Base-by-base conservation (phyloP, 495 filamentous ascomycete species). In the Penicillium turbatum region DNA sequence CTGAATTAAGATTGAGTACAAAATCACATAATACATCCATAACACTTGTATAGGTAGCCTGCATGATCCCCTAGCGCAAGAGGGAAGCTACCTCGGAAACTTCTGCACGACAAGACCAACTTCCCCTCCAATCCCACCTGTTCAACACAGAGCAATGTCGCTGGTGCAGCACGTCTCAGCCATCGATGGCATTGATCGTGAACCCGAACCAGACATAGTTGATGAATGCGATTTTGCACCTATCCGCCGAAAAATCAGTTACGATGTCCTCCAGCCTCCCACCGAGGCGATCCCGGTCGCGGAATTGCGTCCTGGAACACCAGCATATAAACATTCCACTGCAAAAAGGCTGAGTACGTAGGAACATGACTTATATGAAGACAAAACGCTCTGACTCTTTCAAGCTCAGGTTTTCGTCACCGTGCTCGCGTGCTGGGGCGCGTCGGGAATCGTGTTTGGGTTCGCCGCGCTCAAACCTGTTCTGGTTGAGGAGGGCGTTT, bases 391-490 rank as follows among this genome's bases (percentile, higher is more conserved):
- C n/a, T 55, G 9, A 41, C 6, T 29, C n/a, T 7, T 6, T 29
- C 5, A 39, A 85, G 81, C 73, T 26, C 85, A 87, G 68, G 82
- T 88, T 0, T 57, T 66, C 15, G 66, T 77, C 38, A 83, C 83
- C 1, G 74, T 84, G 6, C 57, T 85, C 11, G 82, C 82, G 53
- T 86, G 84, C 62, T 82, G 85, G 57, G 71, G 84, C 45, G 81
- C 83, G 5, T 80, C 86, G 4, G 86, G 86, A 1, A 76, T 87
- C 47, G 83, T 88, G 5, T 90, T 89, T 65, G 86, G 86, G 6
- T 90, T 85, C 67, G 86, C 86, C 3, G 86, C 86, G 5, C 69
- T 90, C 42, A 90, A 88, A 58, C 86, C 86, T 0, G 77, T 89
- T 2, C 63, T 89, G 27, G 74, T 89, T 27, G 68, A 75, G 10